Evolutionary conservation across 2,329 filamentous ascomycete species (phyloP).

Genomic region (Colletotrichum viniferum): DNA sequence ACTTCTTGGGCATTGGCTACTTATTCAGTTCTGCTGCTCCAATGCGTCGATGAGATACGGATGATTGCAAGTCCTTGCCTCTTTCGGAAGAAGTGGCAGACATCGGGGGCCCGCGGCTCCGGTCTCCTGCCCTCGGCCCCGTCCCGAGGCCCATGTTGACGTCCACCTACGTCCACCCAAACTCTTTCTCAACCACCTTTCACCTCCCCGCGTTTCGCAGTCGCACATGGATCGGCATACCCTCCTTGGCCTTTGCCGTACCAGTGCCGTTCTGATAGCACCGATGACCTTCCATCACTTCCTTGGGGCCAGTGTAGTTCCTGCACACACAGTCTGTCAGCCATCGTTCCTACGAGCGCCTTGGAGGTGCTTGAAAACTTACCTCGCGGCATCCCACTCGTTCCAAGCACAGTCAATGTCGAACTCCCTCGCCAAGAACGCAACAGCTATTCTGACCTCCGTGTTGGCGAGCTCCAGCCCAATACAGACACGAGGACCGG

Average conservation of each 20-base stretch:
- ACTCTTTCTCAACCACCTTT: not conserved
- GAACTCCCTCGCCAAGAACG: slow-evolving; percentile 52
- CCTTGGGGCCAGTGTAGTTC: slow-evolving; percentile 25
- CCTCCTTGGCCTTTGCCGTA: slow-evolving; percentile 38
- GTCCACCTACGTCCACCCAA: not conserved
- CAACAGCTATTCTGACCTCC: slow-evolving; percentile 54
- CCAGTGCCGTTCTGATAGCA: slow-evolving; percentile 32
- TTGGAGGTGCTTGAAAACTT: slow-evolving; percentile 6
- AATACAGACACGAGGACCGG: slow-evolving; percentile 58
- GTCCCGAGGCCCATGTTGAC: not conserved
- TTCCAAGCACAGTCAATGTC: slow-evolving; percentile 52
- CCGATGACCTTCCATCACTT: slow-evolving; percentile 32
- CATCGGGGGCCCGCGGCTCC: not conserved
- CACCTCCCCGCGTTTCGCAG: not conserved
- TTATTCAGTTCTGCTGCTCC: not conserved
- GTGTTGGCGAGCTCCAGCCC: slow-evolving; percentile 60
- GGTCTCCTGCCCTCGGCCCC: not conserved
- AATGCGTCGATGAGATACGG: not conserved
- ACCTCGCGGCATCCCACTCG: slow-evolving; percentile 36
- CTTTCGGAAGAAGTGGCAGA: not conserved
- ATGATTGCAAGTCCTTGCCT: not conserved
- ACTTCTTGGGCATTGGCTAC: not conserved
- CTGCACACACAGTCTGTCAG: not conserved
- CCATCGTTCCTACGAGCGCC: not conserved
- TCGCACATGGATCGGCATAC: slow-evolving; percentile 40